Conservation (phyloP, 495 filamentous ascomycete species). For the Hyaloscypha finlandica region DNA sequence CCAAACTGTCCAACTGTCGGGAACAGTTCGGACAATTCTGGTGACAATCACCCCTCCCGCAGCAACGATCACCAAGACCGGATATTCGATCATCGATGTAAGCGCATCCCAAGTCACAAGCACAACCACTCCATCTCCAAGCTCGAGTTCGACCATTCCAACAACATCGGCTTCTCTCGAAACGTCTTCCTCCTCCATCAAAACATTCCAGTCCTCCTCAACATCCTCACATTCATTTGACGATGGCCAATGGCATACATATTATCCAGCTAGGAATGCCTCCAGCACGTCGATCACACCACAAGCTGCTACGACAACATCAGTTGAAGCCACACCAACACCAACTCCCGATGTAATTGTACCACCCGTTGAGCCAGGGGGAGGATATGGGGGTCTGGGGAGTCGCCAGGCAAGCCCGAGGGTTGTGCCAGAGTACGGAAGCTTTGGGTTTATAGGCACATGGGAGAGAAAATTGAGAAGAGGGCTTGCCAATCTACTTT, state of each 20-base stretch:
- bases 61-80: slow-evolving; percentile 20
- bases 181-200: background rate
- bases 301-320: background rate
- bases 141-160: slow-evolving; percentile 4
- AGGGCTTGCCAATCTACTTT: background rate
- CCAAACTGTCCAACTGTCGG: slow-evolving; percentile 14
- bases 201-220: background rate
- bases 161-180: background rate
- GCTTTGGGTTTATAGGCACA: background rate
- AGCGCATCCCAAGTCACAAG: slow-evolving; percentile 12
- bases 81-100: slow-evolving; percentile 30
- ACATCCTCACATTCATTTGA: slow-evolving; percentile 22
- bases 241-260: slow-evolving; percentile 34
- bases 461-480: background rate
- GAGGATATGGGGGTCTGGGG: background rate
- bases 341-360: background rate
- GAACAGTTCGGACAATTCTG: slow-evolving; percentile 21
- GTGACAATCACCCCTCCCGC: slow-evolving; percentile 19
- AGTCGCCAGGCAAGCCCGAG: background rate
- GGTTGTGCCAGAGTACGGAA: background rate
- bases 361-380: background rate
- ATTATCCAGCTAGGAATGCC: slow-evolving; percentile 31
- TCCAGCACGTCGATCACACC: slow-evolving; percentile 18
- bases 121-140: slow-evolving; percentile 9
- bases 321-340: background rate